Percentiles rank a stretch among this genome's conserved stretches.
Conservation (phyloP, 495 filamentous ascomycete species). For the Penicillium cosmopolitanum region DNA sequence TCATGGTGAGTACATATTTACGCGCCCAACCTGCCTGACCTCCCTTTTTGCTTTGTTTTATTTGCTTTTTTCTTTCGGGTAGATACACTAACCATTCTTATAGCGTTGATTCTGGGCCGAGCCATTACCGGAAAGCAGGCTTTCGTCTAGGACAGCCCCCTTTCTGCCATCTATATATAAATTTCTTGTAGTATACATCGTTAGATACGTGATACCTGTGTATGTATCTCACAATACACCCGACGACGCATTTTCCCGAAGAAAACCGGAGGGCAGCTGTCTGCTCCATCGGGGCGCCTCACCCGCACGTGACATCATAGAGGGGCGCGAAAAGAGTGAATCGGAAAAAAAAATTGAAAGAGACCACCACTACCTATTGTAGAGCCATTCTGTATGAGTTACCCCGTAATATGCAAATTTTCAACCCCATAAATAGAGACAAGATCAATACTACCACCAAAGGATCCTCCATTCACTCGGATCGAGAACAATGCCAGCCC, state of each 20-base stretch:
- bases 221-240: background rate
- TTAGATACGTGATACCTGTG: background rate
- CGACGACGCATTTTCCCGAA: constrained; percentile 5
- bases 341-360: no score
- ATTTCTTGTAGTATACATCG: constrained; percentile 1
- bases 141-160: constrained; percentile 53
- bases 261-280: constrained; percentile 12
- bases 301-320: constrained; percentile 40
- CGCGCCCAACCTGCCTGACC: constrained; percentile 13
- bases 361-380: no score
- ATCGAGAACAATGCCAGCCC: constrained; percentile 9
- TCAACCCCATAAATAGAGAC: no score
- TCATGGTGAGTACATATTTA: constrained; percentile 66
- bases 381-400: no score
- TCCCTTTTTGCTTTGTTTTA: constrained; percentile 8
- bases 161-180: background rate
- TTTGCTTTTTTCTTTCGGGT: constrained; percentile 7
- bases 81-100: constrained; percentile 1
- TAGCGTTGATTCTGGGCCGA: constrained; percentile 68
- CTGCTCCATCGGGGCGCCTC: constrained; percentile 30
- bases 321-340: constrained; percentile 22
- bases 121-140: constrained; percentile 74
- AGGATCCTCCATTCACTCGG: background rate
- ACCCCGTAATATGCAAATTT: no score
- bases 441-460: no score